Conservation (phyloP, 1,139 yeast species). For the Yamadazyma songkhlaensis region DNA sequence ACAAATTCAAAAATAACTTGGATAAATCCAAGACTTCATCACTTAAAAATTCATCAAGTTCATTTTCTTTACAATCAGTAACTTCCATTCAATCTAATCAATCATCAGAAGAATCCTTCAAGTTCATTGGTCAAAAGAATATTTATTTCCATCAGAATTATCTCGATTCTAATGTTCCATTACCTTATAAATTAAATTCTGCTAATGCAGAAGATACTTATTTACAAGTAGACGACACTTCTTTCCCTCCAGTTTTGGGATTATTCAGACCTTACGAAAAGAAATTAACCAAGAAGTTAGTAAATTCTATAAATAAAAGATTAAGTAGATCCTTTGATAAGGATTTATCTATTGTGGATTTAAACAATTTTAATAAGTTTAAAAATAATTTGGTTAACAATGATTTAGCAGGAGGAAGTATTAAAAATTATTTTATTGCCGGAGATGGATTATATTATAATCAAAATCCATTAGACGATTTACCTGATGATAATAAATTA, state of each 20-base stretch:
- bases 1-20: conserved; percentile 17
- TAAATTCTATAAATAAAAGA: conserved; percentile 21
- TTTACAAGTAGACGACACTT: conserved; percentile 20
- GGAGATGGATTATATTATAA: conserved; percentile 55
- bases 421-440: conserved; percentile 39
- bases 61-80: neutral
- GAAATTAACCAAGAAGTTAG: conserved; percentile 39
- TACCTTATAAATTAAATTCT: conserved; percentile 17
- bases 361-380: conserved; percentile 10
- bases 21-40: conserved; percentile 9
- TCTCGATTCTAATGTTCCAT: conserved; percentile 12
- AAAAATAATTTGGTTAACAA: conserved; percentile 14
- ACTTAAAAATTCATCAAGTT: neutral
- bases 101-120: conserved; percentile 16
- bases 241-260: conserved; percentile 42
- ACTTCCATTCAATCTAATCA: neutral
- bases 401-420: conserved; percentile 30
- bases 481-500: conserved; percentile 55
- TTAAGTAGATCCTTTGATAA: conserved; percentile 9
- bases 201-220: conserved; percentile 29
- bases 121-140: conserved; percentile 26
- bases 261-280: conserved; percentile 55
- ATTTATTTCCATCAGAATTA: conserved; percentile 32
- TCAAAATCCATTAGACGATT: conserved; percentile 52
- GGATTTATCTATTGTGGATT: conserved; percentile 4